Evolutionary conservation across 805 yeast genomes (phyloP).

Genomic region (Lipomyces yamadae): DNA sequence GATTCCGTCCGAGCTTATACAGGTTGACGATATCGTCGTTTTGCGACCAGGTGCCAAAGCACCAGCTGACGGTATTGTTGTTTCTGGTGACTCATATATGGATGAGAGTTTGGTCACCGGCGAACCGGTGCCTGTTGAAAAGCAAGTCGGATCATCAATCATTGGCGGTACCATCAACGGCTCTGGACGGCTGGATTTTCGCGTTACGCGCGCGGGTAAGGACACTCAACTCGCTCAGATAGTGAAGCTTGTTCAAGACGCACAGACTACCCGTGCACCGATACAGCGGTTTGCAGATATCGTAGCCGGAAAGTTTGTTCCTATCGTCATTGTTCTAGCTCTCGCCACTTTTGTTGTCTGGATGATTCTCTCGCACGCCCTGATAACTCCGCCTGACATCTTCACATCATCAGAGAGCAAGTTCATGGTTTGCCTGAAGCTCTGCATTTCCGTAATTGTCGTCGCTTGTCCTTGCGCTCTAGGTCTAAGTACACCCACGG

Average conservation of each 20-base stretch:
- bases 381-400: conserved; percentile 53
- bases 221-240: conserved; percentile 87
- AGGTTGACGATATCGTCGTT: conserved; percentile 74
- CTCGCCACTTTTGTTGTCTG: conserved; percentile 68
- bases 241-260: conserved; percentile 81
- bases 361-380: conserved; percentile 52
- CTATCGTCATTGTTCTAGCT: conserved; percentile 67
- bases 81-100: conserved; percentile 78
- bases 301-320: conserved; percentile 85
- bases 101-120: conserved; percentile 94
- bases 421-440: conserved; percentile 69
- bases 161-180: conserved; percentile 94
- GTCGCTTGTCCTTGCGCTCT: conserved; percentile 99
- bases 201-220: conserved; percentile 73
- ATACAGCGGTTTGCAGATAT: conserved; percentile 87
- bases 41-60: conserved; percentile 84
- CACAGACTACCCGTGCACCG: conserved; percentile 88
- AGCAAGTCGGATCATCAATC: conserved; percentile 62
- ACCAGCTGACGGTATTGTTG: conserved; percentile 88
- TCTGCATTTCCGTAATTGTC: conserved; percentile 89
- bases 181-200: conserved; percentile 68
- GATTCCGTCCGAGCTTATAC: conserved; percentile 78
- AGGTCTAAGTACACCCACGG: conserved; percentile 97
- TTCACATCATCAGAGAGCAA: conserved; percentile 57
- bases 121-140: conserved; percentile 77